Evolutionary conservation across 2,329 filamentous ascomycete species (phyloP).

Genomic region (Cordyceps farinosa): DNA sequence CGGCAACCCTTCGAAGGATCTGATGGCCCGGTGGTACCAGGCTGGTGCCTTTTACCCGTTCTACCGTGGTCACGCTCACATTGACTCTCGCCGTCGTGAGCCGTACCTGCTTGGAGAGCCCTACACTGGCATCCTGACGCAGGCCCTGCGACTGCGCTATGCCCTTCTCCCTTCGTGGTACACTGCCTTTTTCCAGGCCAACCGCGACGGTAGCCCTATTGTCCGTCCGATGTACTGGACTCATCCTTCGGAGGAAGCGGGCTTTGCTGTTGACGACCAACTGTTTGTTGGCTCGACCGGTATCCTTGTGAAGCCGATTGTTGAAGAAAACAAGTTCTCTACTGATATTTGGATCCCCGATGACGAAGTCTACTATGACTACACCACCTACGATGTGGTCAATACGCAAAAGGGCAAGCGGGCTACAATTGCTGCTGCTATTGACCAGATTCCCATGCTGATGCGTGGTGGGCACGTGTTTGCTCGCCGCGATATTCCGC

Average conservation of each 20-base stretch:
- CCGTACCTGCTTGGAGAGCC: conserved; percentile 85
- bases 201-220: conserved; percentile 78
- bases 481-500: conserved; percentile 80
- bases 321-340: conserved; percentile 67
- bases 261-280: conserved; percentile 89
- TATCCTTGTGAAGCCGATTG: conserved; percentile 87
- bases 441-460: conserved; percentile 83
- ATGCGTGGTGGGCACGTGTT: conserved; percentile 94
- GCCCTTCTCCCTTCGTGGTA: conserved; percentile 91
- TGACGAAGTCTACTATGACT: conserved; percentile 88
- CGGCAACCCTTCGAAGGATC: conserved; percentile 88
- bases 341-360: conserved; percentile 86
- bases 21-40: conserved; percentile 94
- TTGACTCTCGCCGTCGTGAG: conserved; percentile 89
- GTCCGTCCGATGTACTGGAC: conserved; percentile 91
- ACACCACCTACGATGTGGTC: conserved; percentile 81
- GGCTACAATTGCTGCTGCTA: conserved; percentile 68
- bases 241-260: conserved; percentile 78
- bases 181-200: conserved; percentile 90
- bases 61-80: conserved; percentile 95
- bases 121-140: conserved; percentile 79
- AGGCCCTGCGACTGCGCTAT: conserved; percentile 85
- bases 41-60: conserved; percentile 96
- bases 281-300: conserved; percentile 87
- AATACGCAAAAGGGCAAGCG: conserved; percentile 65